Conservation (phyloP, 352 stramenopile genomes). For the Phytophthora palmivora region DNA sequence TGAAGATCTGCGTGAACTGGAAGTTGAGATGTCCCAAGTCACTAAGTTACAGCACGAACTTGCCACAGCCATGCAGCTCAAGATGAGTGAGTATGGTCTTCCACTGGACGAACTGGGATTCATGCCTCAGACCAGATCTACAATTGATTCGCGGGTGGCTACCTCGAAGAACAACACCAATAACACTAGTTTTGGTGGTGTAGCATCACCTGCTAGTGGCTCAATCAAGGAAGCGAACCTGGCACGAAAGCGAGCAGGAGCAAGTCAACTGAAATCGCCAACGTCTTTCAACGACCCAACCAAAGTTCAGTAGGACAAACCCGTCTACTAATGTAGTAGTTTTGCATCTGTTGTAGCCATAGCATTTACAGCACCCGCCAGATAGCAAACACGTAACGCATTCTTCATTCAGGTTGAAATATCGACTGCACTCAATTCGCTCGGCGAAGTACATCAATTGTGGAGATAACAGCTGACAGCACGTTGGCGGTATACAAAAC, state of each 20-base stretch:
- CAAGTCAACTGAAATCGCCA: conserved; percentile 14
- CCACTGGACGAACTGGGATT: conserved; percentile 91
- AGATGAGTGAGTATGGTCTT: conserved; percentile 93
- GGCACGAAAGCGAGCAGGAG: conserved; percentile 24
- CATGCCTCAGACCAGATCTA: conserved; percentile 30
- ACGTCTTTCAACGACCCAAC: conserved; percentile 9
- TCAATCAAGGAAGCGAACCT: conserved; percentile 25
- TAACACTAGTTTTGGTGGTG: conserved; percentile 8
- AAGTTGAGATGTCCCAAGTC: conserved; percentile 79
- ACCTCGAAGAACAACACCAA: conserved; percentile 41
- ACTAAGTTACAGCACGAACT: conserved; percentile 85
- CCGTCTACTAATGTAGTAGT: too few relatives aligned
- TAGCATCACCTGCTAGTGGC: background rate
- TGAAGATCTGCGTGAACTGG: conserved; percentile 81
- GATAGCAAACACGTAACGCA: conserved; percentile 9
- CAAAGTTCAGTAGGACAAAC: conserved; percentile 21
- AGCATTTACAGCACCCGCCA: background rate
- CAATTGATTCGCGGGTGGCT: conserved; percentile 28
- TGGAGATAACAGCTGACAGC: too few relatives aligned
- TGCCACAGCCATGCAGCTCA: conserved; percentile 78
- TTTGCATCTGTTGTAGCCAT: too few relatives aligned
- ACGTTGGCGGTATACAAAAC: too few relatives aligned
- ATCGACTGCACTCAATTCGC: background rate
- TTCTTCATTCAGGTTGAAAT: conserved; percentile 11
- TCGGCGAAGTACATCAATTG: background rate